These are phyloP conservation scores for Alternaria panax DNA, from an alignment of 2,329 filamentous ascomycete species.

Conservation along the genomic window DNA sequence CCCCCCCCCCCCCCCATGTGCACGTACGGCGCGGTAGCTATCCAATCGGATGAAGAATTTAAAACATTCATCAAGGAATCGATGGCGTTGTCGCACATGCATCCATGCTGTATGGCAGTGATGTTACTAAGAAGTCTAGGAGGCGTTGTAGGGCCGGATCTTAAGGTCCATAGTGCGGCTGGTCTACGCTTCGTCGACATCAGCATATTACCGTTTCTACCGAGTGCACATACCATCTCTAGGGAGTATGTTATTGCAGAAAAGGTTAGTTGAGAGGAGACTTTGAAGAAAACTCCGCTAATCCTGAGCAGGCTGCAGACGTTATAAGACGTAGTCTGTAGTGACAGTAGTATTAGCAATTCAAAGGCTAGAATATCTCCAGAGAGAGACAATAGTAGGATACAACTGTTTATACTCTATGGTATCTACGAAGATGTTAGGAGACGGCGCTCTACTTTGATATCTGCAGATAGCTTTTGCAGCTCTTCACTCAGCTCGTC, in stretches of 20 bases:
- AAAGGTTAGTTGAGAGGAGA: not conserved
- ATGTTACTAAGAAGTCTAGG: slow-evolving; percentile 5
- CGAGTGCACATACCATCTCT: slow-evolving; percentile 9
- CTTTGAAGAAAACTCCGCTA: not conserved
- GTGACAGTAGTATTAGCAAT: not conserved
- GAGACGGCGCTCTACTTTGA: slow-evolving; percentile 3
- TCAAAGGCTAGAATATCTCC: too few relatives aligned
- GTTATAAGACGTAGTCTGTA: not conserved
- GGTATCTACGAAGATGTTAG: not conserved
- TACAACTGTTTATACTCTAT: not conserved
- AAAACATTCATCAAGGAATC: slow-evolving; percentile 2
- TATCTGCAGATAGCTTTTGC: slow-evolving; percentile 22
- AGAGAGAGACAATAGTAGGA: not conserved
- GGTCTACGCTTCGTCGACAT: slow-evolving; percentile 11
- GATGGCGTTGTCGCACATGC: slow-evolving; percentile 9
- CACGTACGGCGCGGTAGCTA: slow-evolving; percentile 1
- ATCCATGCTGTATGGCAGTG: slow-evolving; percentile 17
- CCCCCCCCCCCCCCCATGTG: too few relatives aligned
- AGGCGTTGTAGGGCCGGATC: slow-evolving; percentile 4
- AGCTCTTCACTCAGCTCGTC: slow-evolving; percentile 35
- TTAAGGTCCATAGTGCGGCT: slow-evolving; percentile 5
- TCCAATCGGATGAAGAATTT: slow-evolving; percentile 9
- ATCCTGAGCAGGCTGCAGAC: not conserved
- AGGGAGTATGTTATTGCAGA: slow-evolving; percentile 13
- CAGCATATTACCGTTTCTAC: slow-evolving; percentile 8